Evolutionary conservation across 2,329 filamentous ascomycete species (phyloP).

Genomic region (Akanthomyces lecanii): DNA sequence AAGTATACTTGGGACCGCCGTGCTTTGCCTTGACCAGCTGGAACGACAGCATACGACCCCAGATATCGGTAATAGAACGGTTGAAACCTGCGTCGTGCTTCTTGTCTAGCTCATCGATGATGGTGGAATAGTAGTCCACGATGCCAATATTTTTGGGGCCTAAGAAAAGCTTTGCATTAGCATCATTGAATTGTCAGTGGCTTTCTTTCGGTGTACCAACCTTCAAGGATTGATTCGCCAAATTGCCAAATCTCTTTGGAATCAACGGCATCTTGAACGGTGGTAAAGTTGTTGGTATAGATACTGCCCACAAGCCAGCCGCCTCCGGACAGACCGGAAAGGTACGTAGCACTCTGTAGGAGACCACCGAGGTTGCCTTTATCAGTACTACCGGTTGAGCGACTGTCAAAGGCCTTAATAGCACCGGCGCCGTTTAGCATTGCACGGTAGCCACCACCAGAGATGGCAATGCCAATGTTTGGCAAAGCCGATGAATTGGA

Average conservation of each 20-base stretch:
- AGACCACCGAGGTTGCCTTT: conserved; percentile 72
- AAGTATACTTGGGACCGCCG: conserved; percentile 75
- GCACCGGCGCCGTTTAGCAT: conserved; percentile 79
- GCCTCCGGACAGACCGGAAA: conserved; percentile 77
- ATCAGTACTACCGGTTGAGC: conserved; percentile 47
- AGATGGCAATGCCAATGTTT: conserved; percentile 69
- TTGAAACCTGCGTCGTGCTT: conserved; percentile 41
- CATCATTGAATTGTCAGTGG: not conserved
- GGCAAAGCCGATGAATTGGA: conserved; percentile 36
- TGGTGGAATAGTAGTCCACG: conserved; percentile 35
- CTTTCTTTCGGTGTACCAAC: conserved; percentile 18
- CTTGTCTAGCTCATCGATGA: conserved; percentile 32
- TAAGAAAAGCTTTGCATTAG: not conserved
- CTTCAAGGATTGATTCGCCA: conserved; percentile 38
- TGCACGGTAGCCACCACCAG: conserved; percentile 84
- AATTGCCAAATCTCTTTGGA: conserved; percentile 39
- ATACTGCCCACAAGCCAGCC: conserved; percentile 82
- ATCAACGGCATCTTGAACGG: conserved; percentile 39
- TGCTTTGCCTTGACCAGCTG: conserved; percentile 74
- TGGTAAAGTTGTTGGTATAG: conserved; percentile 79
- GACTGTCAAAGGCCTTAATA: conserved; percentile 71
- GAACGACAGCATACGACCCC: conserved; percentile 80
- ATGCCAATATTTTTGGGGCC: conserved; percentile 36
- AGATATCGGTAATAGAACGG: conserved; percentile 80
- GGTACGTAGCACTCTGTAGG: conserved; percentile 75